Percentiles rank a stretch among this genome's conserved stretches.
Conservation (phyloP, 2,329 filamentous ascomycete species). For the Alternaria gansuensis region DNA sequence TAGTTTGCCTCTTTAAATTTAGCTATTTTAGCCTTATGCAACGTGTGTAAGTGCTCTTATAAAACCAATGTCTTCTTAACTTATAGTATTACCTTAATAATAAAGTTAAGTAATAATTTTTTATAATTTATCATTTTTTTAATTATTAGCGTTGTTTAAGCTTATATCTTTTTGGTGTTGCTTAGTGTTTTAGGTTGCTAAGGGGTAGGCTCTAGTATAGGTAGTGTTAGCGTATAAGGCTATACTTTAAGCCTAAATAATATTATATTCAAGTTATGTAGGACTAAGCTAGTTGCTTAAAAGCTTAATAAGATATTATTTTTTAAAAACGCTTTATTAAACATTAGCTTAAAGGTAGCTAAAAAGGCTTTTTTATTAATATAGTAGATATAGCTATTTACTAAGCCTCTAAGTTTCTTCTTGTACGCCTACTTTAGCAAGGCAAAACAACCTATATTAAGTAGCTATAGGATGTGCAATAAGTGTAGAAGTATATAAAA, state of each 20-base stretch:
- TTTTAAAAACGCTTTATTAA: constrained; percentile 16
- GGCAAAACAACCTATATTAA: background rate
- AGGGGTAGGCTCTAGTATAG: too few relatives aligned
- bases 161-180: too few relatives aligned
- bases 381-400: constrained; percentile 39
- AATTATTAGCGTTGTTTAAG: too few relatives aligned
- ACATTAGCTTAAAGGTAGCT: constrained; percentile 35
- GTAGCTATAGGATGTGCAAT: background rate
- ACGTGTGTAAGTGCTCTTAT: too few relatives aligned
- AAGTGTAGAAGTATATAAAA: constrained; percentile 45
- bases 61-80: too few relatives aligned
- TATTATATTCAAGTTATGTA: constrained; percentile 43
- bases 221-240: constrained; percentile 23
- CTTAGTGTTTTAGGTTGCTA: too few relatives aligned
- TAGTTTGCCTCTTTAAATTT: too few relatives aligned
- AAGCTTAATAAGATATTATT: constrained; percentile 34
- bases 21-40: too few relatives aligned
- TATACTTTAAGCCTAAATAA: constrained; percentile 46
- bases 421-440: too few relatives aligned
- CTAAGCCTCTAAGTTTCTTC: constrained; percentile 41
- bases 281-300: constrained; percentile 45
- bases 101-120: too few relatives aligned
- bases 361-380: constrained; percentile 36
- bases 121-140: too few relatives aligned
- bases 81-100: too few relatives aligned